Conservation (phyloP, 2,329 filamentous ascomycete species). For the Periconia sp. region DNA sequence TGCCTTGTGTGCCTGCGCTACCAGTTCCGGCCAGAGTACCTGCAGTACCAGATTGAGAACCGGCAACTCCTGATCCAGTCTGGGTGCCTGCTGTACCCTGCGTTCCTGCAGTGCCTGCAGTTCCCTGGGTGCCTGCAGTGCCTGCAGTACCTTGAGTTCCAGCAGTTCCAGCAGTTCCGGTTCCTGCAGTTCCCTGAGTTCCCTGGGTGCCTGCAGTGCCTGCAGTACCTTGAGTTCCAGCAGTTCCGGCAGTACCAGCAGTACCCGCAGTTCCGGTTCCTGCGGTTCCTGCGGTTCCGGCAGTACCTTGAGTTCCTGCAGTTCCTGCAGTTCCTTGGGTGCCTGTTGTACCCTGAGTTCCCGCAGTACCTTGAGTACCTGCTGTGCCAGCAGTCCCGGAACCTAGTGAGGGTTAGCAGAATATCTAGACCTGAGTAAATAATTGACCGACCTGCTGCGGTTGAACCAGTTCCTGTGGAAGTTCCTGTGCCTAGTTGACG, state of each 20-base stretch:
- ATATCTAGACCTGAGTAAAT: too few species aligned
- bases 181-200: background rate
- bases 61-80: background rate
- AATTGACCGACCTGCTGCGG: too few species aligned
- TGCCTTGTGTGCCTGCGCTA: background rate
- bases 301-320: background rate
- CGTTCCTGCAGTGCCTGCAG: background rate
- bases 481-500: too few species aligned
- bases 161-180: background rate
- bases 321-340: conserved; percentile 1
- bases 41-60: background rate
- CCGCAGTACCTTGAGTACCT: background rate
- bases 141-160: background rate
- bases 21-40: background rate
- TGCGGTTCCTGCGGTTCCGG: background rate
- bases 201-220: background rate
- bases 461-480: too few species aligned
- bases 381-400: conserved; percentile 6
- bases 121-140: background rate
- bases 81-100: background rate
- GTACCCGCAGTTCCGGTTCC: conserved; percentile 3
- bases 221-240: conserved; percentile 2
- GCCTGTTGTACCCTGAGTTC: background rate
- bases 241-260: conserved; percentile 1
- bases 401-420: too few species aligned